Evolutionary conservation across 176 grass and related monocot species (phyloP).

Genomic region (Oryza rufipogon): DNA sequence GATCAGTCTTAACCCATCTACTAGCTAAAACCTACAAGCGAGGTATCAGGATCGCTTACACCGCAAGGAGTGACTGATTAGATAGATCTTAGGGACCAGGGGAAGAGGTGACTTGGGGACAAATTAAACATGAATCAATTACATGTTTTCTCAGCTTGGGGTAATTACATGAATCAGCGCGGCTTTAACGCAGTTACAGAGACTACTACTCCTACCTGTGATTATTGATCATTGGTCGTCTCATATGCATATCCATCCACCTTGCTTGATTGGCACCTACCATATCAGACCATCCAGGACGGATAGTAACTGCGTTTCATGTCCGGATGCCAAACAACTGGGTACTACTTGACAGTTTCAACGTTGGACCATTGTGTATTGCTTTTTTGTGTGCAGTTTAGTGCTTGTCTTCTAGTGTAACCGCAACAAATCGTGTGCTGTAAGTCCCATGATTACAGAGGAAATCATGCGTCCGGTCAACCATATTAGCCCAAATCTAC

Average conservation of each 20-base stretch:
- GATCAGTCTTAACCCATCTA: neutral
- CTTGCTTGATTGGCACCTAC: conserved; percentile 19
- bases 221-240: neutral
- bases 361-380: neutral
- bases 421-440: neutral
- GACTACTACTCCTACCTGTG: neutral
- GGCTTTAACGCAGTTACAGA: no score
- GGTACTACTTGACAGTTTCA: neutral
- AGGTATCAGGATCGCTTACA: conserved; percentile 5
- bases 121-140: neutral
- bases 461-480: neutral
- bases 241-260: neutral
- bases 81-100: neutral
- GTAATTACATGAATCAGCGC: no score
- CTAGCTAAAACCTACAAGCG: neutral
- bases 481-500: neutral
- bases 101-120: neutral
- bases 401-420: neutral
- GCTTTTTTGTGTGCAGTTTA: neutral
- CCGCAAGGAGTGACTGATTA: conserved; percentile 17
- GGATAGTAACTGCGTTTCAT: conserved; percentile 5
- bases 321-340: neutral
- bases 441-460: neutral
- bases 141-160: neutral
- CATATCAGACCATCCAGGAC: neutral